These are phyloP conservation scores for Anthracocystis panici-leucophaei DNA, from an alignment of 1,284 basidiomycete genomes.

Conservation along the genomic window DNA sequence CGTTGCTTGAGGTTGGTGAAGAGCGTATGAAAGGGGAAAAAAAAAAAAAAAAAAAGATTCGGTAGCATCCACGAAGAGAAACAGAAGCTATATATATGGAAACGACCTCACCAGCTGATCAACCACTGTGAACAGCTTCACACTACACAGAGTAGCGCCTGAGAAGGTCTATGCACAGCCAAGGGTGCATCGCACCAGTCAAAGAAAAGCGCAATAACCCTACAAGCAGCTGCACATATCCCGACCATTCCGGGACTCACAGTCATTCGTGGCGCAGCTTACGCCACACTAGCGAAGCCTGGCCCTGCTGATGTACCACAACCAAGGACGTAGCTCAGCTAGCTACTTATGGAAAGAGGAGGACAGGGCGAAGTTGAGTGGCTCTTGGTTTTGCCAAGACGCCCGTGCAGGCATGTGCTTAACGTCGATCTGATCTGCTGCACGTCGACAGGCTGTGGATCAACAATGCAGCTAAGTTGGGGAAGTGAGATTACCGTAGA, in stretches of 20 bases:
- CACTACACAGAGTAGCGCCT: not conserved
- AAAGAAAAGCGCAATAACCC: not conserved
- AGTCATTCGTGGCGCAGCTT: not conserved
- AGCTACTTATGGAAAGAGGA: slow-evolving; percentile 16
- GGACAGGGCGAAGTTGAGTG: slow-evolving; percentile 7
- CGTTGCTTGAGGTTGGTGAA: not conserved
- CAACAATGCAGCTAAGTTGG: not conserved
- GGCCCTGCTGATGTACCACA: slow-evolving; percentile 12
- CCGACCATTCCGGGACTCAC: not conserved
- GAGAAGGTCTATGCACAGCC: no score
- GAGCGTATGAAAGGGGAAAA: not conserved
- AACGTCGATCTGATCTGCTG: not conserved
- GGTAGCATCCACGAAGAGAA: not conserved
- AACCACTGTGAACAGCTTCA: no score
- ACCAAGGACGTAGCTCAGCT: slow-evolving; percentile 17
- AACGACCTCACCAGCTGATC: not conserved
- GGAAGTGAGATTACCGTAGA: not conserved
- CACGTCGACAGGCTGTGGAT: not conserved
- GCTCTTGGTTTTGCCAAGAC: not conserved
- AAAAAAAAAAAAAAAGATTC: no score
- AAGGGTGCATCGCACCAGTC: not conserved
- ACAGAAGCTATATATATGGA: not conserved
- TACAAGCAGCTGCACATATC: slow-evolving; percentile 1
- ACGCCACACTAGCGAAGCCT: not conserved
- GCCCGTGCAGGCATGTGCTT: not conserved